A percentile compares a stretch with the other conserved stretches of the same genome.
phyloP scores from a whole-genome alignment of 2,329 filamentous ascomycete genomes.

The Aspergillus phoenicis region DNA sequence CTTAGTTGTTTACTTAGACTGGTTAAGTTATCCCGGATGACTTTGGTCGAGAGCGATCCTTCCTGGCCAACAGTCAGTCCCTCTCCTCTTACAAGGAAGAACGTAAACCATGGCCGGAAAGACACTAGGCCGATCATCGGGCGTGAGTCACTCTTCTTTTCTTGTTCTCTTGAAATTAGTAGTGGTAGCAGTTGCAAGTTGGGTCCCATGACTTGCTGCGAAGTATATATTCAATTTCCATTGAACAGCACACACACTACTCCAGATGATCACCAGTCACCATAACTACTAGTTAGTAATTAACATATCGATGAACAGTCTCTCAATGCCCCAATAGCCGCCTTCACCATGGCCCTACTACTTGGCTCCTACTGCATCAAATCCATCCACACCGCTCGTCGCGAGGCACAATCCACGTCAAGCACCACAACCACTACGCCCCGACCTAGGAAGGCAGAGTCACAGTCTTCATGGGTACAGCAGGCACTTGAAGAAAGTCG shows the following conservation, averaged over 20 bases:
- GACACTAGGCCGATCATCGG: slow-evolving; percentile 23
- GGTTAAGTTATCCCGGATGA: not conserved
- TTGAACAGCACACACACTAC: too few relatives aligned
- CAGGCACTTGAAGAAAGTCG: slow-evolving; percentile 36
- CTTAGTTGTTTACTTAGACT: not conserved
- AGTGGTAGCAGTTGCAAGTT: too few relatives aligned
- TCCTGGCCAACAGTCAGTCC: not conserved
- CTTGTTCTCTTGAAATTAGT: not conserved
- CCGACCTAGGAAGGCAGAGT: slow-evolving; percentile 45
- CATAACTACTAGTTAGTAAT: too few relatives aligned
- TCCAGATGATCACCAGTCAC: too few relatives aligned
- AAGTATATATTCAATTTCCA: not conserved
- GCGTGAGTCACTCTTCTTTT: slow-evolving; percentile 20
- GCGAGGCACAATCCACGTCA: slow-evolving; percentile 59
- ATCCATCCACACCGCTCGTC: slow-evolving; percentile 67
- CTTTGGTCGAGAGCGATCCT: not conserved
- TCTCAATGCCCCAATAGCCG: slow-evolving; percentile 63
- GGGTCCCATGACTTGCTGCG: not conserved
- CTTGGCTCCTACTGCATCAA: slow-evolving; percentile 65
- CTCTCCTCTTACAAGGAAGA: not conserved
- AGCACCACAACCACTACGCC: slow-evolving; percentile 21
- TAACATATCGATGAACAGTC: slow-evolving; percentile 41
- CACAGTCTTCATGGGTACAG: slow-evolving; percentile 34
- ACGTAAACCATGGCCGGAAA: slow-evolving; percentile 20
- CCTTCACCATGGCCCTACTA: slow-evolving; percentile 62